Percentiles rank a stretch among this genome's conserved stretches.
Evolutionary conservation across 306 rosid species (phyloP).

Genomic region (Styphnolobium japonicum): DNA sequence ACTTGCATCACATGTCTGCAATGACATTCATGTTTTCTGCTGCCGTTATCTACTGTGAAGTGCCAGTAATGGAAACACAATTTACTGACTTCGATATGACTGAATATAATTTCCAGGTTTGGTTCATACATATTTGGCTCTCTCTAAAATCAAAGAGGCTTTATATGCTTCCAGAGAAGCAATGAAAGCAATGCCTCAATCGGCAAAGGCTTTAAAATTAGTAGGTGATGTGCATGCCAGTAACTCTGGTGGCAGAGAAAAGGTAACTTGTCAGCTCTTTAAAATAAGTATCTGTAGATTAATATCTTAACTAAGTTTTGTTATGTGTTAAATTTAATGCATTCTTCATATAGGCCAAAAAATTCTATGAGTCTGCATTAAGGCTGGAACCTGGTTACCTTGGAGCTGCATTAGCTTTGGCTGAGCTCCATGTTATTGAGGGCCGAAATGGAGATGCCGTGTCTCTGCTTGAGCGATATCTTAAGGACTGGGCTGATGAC

Average conservation of each 20-base stretch:
- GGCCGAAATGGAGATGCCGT: constrained; percentile 96
- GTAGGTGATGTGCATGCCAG: constrained; percentile 98
- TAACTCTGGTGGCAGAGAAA: constrained; percentile 91
- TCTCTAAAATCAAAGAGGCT: constrained; percentile 91
- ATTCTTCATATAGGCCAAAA: constrained; percentile 72
- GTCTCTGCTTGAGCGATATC: constrained; percentile 87
- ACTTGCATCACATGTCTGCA: constrained; percentile 20
- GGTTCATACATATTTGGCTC: constrained; percentile 89
- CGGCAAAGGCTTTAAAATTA: constrained; percentile 94
- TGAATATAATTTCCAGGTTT: constrained; percentile 61
- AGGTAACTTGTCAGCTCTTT: constrained; percentile 53
- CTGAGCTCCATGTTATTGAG: constrained; percentile 96
- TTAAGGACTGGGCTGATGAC: constrained; percentile 99
- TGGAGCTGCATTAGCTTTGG: constrained; percentile 97
- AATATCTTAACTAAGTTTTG: constrained; percentile 11
- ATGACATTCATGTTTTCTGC: constrained; percentile 7
- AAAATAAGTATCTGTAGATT: not conserved
- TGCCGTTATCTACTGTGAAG: constrained; percentile 9
- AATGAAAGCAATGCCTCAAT: constrained; percentile 99
- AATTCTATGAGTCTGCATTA: constrained; percentile 97
- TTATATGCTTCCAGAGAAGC: constrained; percentile 97
- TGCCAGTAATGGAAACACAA: constrained; percentile 8
- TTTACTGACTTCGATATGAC: constrained; percentile 21
- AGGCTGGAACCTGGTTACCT: constrained; percentile 98
- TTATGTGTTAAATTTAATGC: constrained; percentile 17